These are phyloP conservation scores for Candida coleopterorum DNA, from an alignment of 805 yeast species.

Conservation along the genomic window DNA sequence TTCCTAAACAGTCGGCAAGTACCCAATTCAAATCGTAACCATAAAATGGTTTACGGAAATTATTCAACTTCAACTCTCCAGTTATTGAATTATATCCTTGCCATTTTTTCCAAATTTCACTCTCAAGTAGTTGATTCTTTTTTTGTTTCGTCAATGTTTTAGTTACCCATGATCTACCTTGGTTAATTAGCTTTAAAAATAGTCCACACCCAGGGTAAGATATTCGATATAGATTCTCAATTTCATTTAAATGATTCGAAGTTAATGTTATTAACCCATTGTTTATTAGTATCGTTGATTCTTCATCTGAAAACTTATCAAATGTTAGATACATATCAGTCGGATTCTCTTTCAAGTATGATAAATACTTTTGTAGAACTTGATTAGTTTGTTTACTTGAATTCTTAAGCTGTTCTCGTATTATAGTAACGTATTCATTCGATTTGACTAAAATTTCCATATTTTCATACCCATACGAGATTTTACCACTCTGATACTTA, in stretches of 20 bases:
- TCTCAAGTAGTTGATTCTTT: slow-evolving; percentile 42
- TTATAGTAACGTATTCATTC: slow-evolving; percentile 17
- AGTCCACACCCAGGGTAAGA: slow-evolving; percentile 51
- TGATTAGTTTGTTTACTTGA: slow-evolving; percentile 15
- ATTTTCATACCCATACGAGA: slow-evolving; percentile 41
- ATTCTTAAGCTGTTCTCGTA: slow-evolving; percentile 12
- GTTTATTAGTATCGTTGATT: slow-evolving; percentile 29
- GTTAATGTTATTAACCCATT: slow-evolving; percentile 43
- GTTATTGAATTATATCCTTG: slow-evolving; percentile 25
- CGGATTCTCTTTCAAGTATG: slow-evolving; percentile 18
- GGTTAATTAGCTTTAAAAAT: slow-evolving; percentile 38
- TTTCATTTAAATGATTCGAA: slow-evolving; percentile 39
- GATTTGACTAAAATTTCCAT: slow-evolving; percentile 32
- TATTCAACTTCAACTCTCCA: slow-evolving; percentile 28
- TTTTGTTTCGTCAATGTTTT: slow-evolving; percentile 31
- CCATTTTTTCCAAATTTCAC: slow-evolving; percentile 41
- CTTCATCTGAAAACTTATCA: slow-evolving; percentile 20
- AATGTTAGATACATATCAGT: slow-evolving; percentile 23
- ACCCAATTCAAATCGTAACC: slow-evolving; percentile 49
- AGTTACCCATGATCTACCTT: slow-evolving; percentile 42
- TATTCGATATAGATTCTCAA: slow-evolving; percentile 39
- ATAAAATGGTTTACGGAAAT: slow-evolving; percentile 43
- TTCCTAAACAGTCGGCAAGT: slow-evolving; percentile 47
- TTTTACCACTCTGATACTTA: slow-evolving; percentile 28
- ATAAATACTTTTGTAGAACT: slow-evolving; percentile 7